Evolutionary conservation across 225 moss, liverwort and hornwort species (phyloP), one percentile per base, ranked within the genome.

Genomic region (Physcomitrium patens): DNA sequence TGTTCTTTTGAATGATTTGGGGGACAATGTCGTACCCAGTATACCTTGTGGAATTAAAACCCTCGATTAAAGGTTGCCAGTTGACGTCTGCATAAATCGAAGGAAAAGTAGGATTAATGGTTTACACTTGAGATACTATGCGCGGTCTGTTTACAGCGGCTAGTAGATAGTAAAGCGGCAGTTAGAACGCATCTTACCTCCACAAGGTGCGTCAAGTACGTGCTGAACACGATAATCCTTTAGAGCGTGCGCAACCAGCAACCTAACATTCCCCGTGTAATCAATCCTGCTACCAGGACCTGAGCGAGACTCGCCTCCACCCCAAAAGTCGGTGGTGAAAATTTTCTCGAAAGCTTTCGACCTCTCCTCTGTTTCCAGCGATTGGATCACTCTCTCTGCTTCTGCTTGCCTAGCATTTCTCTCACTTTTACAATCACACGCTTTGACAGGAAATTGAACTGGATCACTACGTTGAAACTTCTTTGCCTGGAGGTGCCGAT

Each of bases 11-110:
- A 48, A 89, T 85, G 79, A 91, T 78, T 49, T 81, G 77, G 0
- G 89, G 87, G 19, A 89, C 89, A 17, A 91, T 89, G 78, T 89
- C 89, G 78, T 78, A 83, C 9, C 84, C 84, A 0, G 84, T 84
- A 68, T 91, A 91, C 31, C 59, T 70, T 1, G 87, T 89, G 49
- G 83, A 65, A 61, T 89, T 87, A 80, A 91, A 87, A 11, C 89
- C 89, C 68, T 83, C 73, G 23, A 85, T 91, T 69, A 91, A 70
- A 11, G 89, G 83, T 60, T 91, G 91, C 91, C 91, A 91, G 50
- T 91, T 85, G 15, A 84, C 81, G 71, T 91, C 89, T 91, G 87
- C 75, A 48, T 3, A 69, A 57, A 48, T 46, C 0, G 31, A 37
- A 37, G 31, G 2, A 37, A 37, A 37, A 37, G 7, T 4, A 7